Evolutionary conservation across 208 protist genomes (phyloP), one percentile per base, ranked within the genome.

Genomic region (Acanthamoeba royreba): DNA sequence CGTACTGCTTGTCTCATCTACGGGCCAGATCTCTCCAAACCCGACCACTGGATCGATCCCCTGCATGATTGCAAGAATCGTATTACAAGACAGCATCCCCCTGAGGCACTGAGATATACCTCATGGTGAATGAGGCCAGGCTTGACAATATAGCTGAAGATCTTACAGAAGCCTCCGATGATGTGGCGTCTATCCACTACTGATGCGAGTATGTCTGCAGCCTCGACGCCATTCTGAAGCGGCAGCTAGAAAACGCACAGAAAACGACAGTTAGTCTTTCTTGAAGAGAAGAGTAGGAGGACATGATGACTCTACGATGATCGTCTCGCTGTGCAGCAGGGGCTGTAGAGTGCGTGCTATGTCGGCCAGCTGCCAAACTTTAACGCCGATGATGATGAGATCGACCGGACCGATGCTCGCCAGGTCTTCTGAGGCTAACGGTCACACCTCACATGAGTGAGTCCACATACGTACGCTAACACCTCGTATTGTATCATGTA

Each of bases 301-400:
- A n/a, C n/a, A n/a, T n/a, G 3, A 15, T 11, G n/a, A n/a, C 63
- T n/a, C 0, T 74, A 74, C 63, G n/a, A 74, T 17, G 0, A 74
- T 74, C 15, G 63, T 74, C 9, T 74, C 63, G 9, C 31, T 42
- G 31, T 74, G 63, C 63, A 74, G 28, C 13, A 74, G 63, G 7
- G 63, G 63, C 63, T 74, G 63, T 15, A 87, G 42, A 2, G 77
- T 87, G 4, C 31, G 77, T 35, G 77, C 77, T 3, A 87, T 43
- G 22, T 87, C 45, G 5, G 45, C 77, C 77, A 87, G 40, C 77
- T 87, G 77, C 77, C 77, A 87, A 25, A 55, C 77, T 43, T 87
- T 87, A 13, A 87, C 77, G 22, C 42, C 77, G 5, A 52, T 38
- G 31, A 87, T 52, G 77, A 87, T 43, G 25, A 87, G 40, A 35